These are phyloP conservation scores for Rhodotorula sp. DNA, from an alignment of 1,284 basidiomycete genomes.

Conservation along the genomic window DNA sequence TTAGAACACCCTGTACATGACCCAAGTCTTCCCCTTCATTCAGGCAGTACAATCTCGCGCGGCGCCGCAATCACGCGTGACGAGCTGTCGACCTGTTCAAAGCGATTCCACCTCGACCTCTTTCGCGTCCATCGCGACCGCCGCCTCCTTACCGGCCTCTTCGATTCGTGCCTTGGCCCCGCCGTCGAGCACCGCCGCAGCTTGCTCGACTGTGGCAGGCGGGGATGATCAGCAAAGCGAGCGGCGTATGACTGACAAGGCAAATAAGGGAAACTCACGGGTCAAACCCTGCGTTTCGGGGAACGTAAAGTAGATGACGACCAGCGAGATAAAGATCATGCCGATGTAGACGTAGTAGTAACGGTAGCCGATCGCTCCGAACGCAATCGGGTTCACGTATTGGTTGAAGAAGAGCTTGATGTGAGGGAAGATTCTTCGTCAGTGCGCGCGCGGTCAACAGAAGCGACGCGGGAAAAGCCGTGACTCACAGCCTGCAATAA, in stretches of 20 bases:
- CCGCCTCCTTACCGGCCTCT: not conserved
- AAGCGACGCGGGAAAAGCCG: not conserved
- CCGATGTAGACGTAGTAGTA: slow-evolving; percentile 43
- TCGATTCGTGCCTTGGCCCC: not conserved
- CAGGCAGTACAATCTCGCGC: too few species aligned
- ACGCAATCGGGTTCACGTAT: not conserved
- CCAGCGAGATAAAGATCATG: slow-evolving; percentile 31
- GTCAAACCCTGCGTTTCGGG: slow-evolving; percentile 48
- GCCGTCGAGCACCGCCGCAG: slow-evolving; percentile 8
- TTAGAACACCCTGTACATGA: too few species aligned
- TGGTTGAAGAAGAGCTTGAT: not conserved
- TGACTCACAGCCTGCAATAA: not conserved
- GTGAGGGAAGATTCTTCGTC: not conserved
- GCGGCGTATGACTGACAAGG: too few species aligned
- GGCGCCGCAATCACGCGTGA: too few species aligned
- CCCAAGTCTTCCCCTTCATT: too few species aligned
- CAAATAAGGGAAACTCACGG: slow-evolving; percentile 14
- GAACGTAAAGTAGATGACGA: slow-evolving; percentile 46
- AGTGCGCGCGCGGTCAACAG: not conserved
- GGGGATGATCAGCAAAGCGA: not conserved
- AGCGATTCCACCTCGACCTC: not conserved
- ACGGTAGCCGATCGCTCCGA: slow-evolving; percentile 34
- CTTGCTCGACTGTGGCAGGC: slow-evolving; percentile 9
- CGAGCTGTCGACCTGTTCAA: too few species aligned
- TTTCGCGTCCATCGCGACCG: not conserved